phyloP scores from a whole-genome alignment of 495 filamentous ascomycete genomes.

The Friedmanniomyces endolithicus region DNA sequence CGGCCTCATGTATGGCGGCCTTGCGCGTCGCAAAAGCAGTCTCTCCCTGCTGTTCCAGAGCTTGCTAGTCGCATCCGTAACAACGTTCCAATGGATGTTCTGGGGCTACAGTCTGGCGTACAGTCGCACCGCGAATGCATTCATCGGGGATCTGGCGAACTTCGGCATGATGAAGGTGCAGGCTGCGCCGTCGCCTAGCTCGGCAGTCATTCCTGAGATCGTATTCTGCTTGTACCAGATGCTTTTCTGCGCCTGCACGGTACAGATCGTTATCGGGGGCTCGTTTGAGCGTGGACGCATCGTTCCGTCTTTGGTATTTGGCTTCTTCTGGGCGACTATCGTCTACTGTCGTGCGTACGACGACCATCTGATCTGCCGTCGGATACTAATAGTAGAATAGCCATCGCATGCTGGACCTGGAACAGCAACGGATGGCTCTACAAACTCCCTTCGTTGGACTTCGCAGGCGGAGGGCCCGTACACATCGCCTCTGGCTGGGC shows the following conservation, averaged over 20 bases:
- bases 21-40: conserved; percentile 46
- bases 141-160: conserved; percentile 42
- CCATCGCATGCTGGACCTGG: conserved; percentile 51
- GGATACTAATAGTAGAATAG: background rate
- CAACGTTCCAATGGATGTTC: conserved; percentile 46
- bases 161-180: conserved; percentile 43
- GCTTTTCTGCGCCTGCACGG: conserved; percentile 46
- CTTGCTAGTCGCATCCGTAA: conserved; percentile 33
- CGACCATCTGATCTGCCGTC: background rate
- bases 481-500: conserved; percentile 44
- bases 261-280: conserved; percentile 40
- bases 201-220: conserved; percentile 41
- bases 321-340: conserved; percentile 47
- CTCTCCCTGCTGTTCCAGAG: conserved; percentile 46
- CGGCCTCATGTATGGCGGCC: conserved; percentile 45
- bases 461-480: conserved; percentile 44
- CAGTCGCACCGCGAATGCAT: conserved; percentile 37
- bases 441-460: conserved; percentile 43
- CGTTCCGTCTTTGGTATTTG: conserved; percentile 43
- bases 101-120: conserved; percentile 48
- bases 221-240: conserved; percentile 47
- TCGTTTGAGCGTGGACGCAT: conserved; percentile 45
- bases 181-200: conserved; percentile 36
- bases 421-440: conserved; percentile 46
- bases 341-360: conserved; percentile 38